Base-by-base conservation (phyloP, 1,139 yeast genomes). In the Yarrowia galli region DNA sequence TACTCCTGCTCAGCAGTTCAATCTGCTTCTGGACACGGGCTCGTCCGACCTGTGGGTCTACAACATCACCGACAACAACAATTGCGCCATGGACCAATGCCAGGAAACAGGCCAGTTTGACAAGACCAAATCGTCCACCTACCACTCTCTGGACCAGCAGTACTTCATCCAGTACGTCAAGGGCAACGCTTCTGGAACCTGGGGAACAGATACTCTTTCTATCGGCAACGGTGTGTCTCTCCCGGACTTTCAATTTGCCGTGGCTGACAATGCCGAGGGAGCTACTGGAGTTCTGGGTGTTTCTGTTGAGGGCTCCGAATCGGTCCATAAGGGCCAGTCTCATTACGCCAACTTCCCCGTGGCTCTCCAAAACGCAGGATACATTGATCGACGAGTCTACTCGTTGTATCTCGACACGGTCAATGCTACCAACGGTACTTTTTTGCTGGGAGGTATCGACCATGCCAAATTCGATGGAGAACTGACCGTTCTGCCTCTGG, bases 361-460 rank as follows among this genome's bases (percentile, higher is more conserved):
- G 5, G 40, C 45, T 15, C 58, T 64, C 3, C 20, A 38, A n/a
- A 22, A 36, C 16, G 48, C 40, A 0, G 58, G 58, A 2, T 64
- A 49, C 61, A 87, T 86, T 70, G 74, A 79, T 49, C 78, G 81
- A 68, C 77, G 75, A 51, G 82, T 86, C 3, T 87, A 85, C 74
- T 87, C 91, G 4, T 76, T 88, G 67, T 86, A 82, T 75, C 79
- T 87, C 71, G 81, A 82, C 69, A 75, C 79, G 23, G 71, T 76
- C 20, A 78, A 77, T 20, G 74, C 84, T 9, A 72, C 75, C 35
- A 70, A 77, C 0, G 90, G 90, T 2, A 73, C 82, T 12, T 76
- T 87, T 53, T 78, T 87, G 64, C 87, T 87, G 75, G 90, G 90
- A 8, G 90, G 87, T 43, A 78, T 85, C 66, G 90, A 87, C 75